Evolutionary conservation across 306 rosid species (phyloP).

Genomic region (Pterocarpus macrocarpus): DNA sequence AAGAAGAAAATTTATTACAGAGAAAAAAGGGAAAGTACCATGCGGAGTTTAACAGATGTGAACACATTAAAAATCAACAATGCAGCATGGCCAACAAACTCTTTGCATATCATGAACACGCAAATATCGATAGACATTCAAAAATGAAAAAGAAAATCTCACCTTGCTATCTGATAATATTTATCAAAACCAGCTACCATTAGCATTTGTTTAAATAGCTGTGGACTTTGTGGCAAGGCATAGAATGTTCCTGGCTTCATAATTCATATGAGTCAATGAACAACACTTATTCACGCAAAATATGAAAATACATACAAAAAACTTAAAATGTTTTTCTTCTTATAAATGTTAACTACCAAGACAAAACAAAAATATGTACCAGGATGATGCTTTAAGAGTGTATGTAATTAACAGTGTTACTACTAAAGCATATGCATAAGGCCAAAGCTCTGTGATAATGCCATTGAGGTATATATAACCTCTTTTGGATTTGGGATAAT

Average conservation of each 20-base stretch:
- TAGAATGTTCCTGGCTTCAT: constrained; percentile 99
- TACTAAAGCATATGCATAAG: not conserved
- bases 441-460: not conserved
- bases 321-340: constrained; percentile 4
- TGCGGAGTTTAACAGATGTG: constrained; percentile 6
- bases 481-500: constrained; percentile 14
- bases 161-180: constrained; percentile 97
- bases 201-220: constrained; percentile 96
- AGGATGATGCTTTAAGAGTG: not conserved
- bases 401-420: not conserved
- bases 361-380: not conserved
- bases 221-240: constrained; percentile 99
- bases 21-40: not conserved
- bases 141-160: constrained; percentile 30
- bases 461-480: constrained; percentile 15
- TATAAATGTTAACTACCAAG: constrained; percentile 18
- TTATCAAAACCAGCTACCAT: constrained; percentile 96
- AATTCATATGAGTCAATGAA: constrained; percentile 62
- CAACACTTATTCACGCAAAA: constrained; percentile 27
- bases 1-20: not conserved
- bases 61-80: not conserved
- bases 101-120: constrained; percentile 6
- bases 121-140: constrained; percentile 15
- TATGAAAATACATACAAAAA: constrained; percentile 3
- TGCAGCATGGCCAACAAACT: not conserved